Evolutionary conservation across 768 basidiomycete species (phyloP).

Genomic region (Asterophora parasitica): DNA sequence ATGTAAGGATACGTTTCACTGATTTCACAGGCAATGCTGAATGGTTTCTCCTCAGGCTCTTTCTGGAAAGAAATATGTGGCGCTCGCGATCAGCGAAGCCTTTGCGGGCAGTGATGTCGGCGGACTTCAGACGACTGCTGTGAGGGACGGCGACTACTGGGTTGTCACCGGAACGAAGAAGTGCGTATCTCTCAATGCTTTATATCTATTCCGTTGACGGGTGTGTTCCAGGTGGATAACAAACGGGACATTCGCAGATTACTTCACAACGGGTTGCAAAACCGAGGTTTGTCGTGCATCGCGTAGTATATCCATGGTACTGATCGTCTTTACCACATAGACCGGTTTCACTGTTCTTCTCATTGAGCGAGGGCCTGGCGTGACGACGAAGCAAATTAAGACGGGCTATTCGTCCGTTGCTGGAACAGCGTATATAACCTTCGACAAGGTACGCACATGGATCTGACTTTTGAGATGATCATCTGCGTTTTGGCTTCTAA

Average conservation of each 20-base stretch:
- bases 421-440: conserved; percentile 84
- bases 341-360: conserved; percentile 74
- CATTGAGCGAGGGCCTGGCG: conserved; percentile 62
- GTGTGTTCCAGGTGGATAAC: conserved; percentile 69
- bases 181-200: conserved; percentile 30
- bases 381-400: conserved; percentile 87
- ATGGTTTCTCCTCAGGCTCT: conserved; percentile 31
- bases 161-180: conserved; percentile 93
- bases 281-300: conserved; percentile 45
- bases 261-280: conserved; percentile 75
- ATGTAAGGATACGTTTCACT: conserved; percentile 35
- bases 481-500: not conserved
- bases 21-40: not conserved
- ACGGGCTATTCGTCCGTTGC: conserved; percentile 90
- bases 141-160: conserved; percentile 81
- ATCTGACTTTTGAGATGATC: not conserved
- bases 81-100: conserved; percentile 89
- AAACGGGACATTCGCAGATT: conserved; percentile 81
- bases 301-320: not conserved
- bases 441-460: conserved; percentile 47
- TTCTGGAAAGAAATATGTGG: conserved; percentile 78
- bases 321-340: conserved; percentile 26
- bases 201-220: not conserved
- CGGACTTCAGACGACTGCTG: conserved; percentile 82
- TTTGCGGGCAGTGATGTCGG: conserved; percentile 87